Conservation (phyloP, 805 yeast genomes). For the Suhomyces faveliae region DNA sequence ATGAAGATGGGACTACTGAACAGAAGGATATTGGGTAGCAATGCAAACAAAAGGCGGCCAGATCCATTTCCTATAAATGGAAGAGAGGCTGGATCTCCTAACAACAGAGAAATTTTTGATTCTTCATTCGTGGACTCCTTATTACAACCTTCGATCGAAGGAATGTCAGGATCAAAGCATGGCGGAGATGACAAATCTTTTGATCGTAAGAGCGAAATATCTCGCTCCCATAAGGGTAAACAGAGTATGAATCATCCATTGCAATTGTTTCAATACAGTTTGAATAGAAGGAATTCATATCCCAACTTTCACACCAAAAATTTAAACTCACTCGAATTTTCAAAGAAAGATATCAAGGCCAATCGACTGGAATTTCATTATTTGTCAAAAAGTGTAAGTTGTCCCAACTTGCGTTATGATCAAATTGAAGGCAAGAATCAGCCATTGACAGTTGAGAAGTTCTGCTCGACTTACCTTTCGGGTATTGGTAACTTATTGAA, state of each 20-base stretch:
- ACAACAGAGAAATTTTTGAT: neutral
- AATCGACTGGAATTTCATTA: neutral
- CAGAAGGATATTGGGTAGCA: conserved; percentile 11
- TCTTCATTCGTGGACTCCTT: conserved; percentile 13
- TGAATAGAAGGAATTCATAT: conserved; percentile 37
- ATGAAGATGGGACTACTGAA: conserved; percentile 36
- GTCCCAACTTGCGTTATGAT: conserved; percentile 18
- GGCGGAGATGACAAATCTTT: neutral
- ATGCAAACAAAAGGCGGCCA: neutral
- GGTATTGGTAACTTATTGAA: conserved; percentile 18
- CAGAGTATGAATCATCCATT: conserved; percentile 7
- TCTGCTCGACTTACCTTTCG: conserved; percentile 18
- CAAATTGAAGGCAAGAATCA: neutral
- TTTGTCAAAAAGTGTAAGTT: conserved; percentile 21
- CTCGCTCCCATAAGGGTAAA: neutral
- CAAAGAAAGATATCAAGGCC: conserved; percentile 8
- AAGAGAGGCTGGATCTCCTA: neutral
- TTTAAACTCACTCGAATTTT: conserved; percentile 20
- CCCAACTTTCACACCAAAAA: conserved; percentile 25
- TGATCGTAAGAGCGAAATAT: conserved; percentile 1
- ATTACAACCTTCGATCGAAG: conserved; percentile 10
- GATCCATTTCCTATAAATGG: neutral
- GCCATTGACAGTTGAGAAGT: conserved; percentile 15
- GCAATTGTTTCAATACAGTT: conserved; percentile 11
- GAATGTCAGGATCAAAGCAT: conserved; percentile 10